A percentile compares a stretch with the other conserved stretches of the same genome.
These are phyloP conservation scores for Trametes versicolor DNA, from an alignment of 1,284 basidiomycete species.

Conservation along the genomic window DNA sequence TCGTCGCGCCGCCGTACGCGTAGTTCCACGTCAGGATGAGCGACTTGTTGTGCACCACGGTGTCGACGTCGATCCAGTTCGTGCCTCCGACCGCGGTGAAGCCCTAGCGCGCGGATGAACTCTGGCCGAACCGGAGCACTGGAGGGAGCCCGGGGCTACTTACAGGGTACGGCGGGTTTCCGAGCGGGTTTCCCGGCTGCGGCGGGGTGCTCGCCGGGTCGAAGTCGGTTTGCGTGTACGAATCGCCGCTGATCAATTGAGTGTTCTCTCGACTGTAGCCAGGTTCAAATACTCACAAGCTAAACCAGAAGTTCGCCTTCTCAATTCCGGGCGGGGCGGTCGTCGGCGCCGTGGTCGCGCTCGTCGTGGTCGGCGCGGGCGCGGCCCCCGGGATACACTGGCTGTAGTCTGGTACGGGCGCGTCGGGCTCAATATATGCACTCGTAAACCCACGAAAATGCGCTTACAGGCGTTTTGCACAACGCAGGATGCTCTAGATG, in stretches of 20 bases:
- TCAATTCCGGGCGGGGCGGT: constrained; percentile 34
- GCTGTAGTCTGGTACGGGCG: constrained; percentile 48
- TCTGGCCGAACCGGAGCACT: neutral
- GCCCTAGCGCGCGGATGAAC: constrained; percentile 44
- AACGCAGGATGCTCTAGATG: constrained; percentile 47
- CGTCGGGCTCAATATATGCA: too few relatives aligned
- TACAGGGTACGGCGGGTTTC: constrained; percentile 65
- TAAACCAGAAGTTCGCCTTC: constrained; percentile 58
- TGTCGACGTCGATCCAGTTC: constrained; percentile 66
- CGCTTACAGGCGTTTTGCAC: constrained; percentile 51
- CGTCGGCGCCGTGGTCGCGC: constrained; percentile 37
- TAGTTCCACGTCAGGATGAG: constrained; percentile 66
- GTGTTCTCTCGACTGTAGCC: neutral
- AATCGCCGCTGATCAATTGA: constrained; percentile 56
- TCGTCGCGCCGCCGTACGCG: constrained; percentile 69
- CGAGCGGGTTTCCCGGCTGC: constrained; percentile 58
- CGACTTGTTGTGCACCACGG: constrained; percentile 61
- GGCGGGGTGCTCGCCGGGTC: constrained; percentile 52
- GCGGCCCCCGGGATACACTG: constrained; percentile 52
- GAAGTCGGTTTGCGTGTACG: constrained; percentile 67
- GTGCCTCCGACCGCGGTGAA: constrained; percentile 64
- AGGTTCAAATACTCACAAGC: constrained; percentile 49
- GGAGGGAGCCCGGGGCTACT: constrained; percentile 1
- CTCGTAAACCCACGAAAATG: too few relatives aligned
- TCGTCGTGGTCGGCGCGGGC: constrained; percentile 40